Evolutionary conservation across 768 basidiomycete genomes (phyloP), one percentile per base, ranked within the genome.

Genomic region (Ramaria rubella): DNA sequence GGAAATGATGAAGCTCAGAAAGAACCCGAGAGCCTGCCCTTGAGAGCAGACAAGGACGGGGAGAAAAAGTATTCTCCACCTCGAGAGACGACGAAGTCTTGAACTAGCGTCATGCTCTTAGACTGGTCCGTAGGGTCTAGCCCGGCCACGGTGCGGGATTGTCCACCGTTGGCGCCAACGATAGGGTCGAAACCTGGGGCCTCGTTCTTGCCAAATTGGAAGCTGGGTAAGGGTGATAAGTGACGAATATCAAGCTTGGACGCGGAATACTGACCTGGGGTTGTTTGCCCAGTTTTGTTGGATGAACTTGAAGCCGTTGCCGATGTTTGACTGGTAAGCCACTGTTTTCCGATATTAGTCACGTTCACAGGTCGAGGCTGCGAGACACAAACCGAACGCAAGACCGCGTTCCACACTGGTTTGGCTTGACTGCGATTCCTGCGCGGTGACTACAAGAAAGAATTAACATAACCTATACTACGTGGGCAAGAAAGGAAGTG

Each of bases 41-140:
- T 73, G 64, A 81, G 67, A 8, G 72, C 75, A 33, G 73, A 73
- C 52, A 80, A 63, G 21, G 77, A 76, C 1, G 79, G 80, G 2
- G 73, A 65, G 66, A 80, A 80, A 65, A 80, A 80, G 62, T 79
- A 80, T 61, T 78, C 80, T 55, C 80, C 78, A 33, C 80, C 76
- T 19, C 74, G 72, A 34, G 79, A 69, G 26, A 73, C 62, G 46
- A 81, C 69, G 58, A 75, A 78, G 24, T 68, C 55, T 1, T 43
- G 52, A 1, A 63, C 59, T 15, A 70, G 45, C 0, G 62, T 36
- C 14, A 63, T 54, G 17, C 45, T 43, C 14, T 48, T 48, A 34
- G 9, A 40, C 45, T 57, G 61, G 31, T 60, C 52, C 34, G 57
- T 53, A 2, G 66, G 68, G 56, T 69, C 57, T 14, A 63, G 56